Conservation (phyloP, 176 grass and related monocot species). For the Hordeum vulgare region MorexV3_pseudomolecules_assembly NC_058519.1:25807757-25808256, state of each 20-base stretch:
- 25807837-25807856: neutral
- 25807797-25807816: too few species aligned
- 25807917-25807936: neutral
- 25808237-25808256: neutral
- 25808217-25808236: neutral
- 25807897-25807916: neutral
- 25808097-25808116: neutral
- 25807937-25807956: neutral
- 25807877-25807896: neutral
- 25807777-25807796: too few species aligned
- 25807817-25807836: too few species aligned
- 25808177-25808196: neutral
- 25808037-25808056: neutral
- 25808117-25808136: neutral
- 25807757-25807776: too few species aligned
- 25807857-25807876: neutral
- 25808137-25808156: neutral
- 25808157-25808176: neutral
- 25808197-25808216: slow-evolving; percentile 15
- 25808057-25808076: neutral
- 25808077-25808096: neutral
- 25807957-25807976: neutral
- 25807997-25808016: neutral
- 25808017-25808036: neutral
- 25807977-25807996: neutral